These are phyloP conservation scores for Glycine soja DNA, from an alignment of 306 rosid genomes.

Conservation along the genomic window DNA sequence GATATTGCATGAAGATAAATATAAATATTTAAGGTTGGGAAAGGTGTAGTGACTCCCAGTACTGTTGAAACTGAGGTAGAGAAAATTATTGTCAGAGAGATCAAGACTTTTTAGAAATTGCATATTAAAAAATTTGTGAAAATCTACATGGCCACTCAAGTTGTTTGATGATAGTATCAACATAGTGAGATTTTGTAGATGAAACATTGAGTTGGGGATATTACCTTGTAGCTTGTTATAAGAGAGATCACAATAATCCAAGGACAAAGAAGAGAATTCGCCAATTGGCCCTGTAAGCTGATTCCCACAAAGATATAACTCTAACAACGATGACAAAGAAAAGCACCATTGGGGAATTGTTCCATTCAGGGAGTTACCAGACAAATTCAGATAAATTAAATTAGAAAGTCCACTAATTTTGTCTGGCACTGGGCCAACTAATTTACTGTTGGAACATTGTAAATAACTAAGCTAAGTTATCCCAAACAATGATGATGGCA, in stretches of 20 bases:
- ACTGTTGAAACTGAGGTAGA: too few relatives aligned
- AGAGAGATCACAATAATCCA: background rate
- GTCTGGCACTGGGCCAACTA: background rate
- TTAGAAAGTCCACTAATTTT: background rate
- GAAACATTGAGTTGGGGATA: constrained; percentile 14
- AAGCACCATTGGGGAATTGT: constrained; percentile 29
- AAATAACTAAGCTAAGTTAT: too few relatives aligned
- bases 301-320: background rate
- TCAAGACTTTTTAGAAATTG: too few relatives aligned
- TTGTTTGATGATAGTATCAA: constrained; percentile 14
- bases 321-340: background rate
- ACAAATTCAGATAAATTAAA: background rate
- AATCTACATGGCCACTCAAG: constrained; percentile 25
- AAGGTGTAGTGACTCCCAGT: too few relatives aligned
- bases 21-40: too few relatives aligned
- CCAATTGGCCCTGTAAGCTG: constrained; percentile 9
- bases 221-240: constrained; percentile 26
- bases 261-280: constrained; percentile 10
- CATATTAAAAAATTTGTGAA: background rate
- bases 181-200: background rate
- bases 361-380: constrained; percentile 30
- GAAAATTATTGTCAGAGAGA: too few relatives aligned
- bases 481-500: too few relatives aligned
- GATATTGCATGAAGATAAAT: too few relatives aligned
- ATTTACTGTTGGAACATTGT: too few relatives aligned